phyloP scores from a whole-genome alignment of 257 asterid genomes.

The Jasminum sambac region DNA sequence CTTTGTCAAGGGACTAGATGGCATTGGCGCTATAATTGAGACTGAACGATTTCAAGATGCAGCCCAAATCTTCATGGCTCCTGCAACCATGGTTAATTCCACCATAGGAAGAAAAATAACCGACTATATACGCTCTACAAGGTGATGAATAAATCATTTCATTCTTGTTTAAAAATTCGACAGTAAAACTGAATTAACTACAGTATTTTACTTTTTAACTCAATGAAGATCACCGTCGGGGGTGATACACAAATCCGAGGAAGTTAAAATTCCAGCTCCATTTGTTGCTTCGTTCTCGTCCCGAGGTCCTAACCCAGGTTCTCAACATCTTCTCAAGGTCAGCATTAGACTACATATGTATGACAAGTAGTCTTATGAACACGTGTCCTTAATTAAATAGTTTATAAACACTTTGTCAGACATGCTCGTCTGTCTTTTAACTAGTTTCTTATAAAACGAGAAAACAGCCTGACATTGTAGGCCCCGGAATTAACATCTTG shows the following conservation, averaged over 20 bases:
- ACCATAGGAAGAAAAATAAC: conserved; percentile 49
- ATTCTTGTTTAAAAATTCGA: neutral
- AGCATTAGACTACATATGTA: neutral
- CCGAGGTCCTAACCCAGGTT: conserved; percentile 76
- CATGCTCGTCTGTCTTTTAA: neutral
- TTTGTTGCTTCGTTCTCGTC: conserved; percentile 84
- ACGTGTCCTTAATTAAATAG: too few relatives aligned
- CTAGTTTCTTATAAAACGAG: conserved; percentile 16
- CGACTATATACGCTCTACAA: conserved; percentile 58
- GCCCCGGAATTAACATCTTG: conserved; percentile 91
- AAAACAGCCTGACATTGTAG: conserved; percentile 80
- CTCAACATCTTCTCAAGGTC: conserved; percentile 71
- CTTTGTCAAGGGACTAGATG: conserved; percentile 70
- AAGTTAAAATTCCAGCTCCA: conserved; percentile 67
- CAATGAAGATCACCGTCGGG: conserved; percentile 73
- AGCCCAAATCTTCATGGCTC: conserved; percentile 78
- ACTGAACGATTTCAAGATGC: conserved; percentile 56
- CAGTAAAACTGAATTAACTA: neutral
- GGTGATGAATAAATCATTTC: conserved; percentile 31
- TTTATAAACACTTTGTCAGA: too few relatives aligned
- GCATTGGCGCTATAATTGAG: conserved; percentile 65
- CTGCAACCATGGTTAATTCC: conserved; percentile 62
- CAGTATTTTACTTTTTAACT: neutral
- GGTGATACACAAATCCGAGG: conserved; percentile 60
- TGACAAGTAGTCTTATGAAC: too few relatives aligned